Conservation (phyloP, 345 rosid species). For the Bruguiera gymnorhiza region DNA sequence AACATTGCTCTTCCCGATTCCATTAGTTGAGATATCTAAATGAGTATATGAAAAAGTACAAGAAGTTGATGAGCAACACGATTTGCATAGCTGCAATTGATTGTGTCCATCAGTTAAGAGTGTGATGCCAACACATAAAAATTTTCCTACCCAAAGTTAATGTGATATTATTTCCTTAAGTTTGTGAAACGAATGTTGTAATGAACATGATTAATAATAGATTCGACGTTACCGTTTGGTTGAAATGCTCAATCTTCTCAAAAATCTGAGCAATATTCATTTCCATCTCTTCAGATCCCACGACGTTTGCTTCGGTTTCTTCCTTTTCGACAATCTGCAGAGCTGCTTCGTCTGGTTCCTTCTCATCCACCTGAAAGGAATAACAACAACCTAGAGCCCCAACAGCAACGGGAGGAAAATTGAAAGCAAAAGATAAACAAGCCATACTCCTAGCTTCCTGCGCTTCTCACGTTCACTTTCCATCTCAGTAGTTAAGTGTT, state of each 20-base stretch:
- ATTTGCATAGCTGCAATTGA: neutral
- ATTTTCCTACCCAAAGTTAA: neutral
- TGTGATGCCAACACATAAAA: neutral
- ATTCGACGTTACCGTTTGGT: slow-evolving; percentile 49
- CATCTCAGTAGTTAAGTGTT: too few relatives aligned
- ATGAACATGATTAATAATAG: neutral
- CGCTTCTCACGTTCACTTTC: too few relatives aligned
- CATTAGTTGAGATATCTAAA: slow-evolving; percentile 71
- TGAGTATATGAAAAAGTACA: neutral
- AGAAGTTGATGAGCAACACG: neutral
- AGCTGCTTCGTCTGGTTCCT: slow-evolving; percentile 34
- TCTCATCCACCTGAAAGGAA: slow-evolving; percentile 45
- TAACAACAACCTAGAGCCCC: neutral
- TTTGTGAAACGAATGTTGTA: too few relatives aligned
- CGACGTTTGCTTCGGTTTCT: slow-evolving; percentile 44
- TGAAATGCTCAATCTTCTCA: slow-evolving; percentile 76
- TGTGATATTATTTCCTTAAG: too few relatives aligned
- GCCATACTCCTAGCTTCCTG: slow-evolving; percentile 33
- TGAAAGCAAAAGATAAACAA: slow-evolving; percentile 6
- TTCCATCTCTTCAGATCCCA: slow-evolving; percentile 82
- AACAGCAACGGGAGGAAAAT: neutral
- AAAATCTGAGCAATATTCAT: slow-evolving; percentile 51
- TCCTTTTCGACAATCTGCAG: slow-evolving; percentile 45
- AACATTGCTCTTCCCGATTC: slow-evolving; percentile 77
- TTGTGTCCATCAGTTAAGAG: neutral